Evolutionary conservation across 495 filamentous ascomycete genomes (phyloP), one percentile per base, ranked within the genome.

Genomic region (Tricharina praecox): DNA sequence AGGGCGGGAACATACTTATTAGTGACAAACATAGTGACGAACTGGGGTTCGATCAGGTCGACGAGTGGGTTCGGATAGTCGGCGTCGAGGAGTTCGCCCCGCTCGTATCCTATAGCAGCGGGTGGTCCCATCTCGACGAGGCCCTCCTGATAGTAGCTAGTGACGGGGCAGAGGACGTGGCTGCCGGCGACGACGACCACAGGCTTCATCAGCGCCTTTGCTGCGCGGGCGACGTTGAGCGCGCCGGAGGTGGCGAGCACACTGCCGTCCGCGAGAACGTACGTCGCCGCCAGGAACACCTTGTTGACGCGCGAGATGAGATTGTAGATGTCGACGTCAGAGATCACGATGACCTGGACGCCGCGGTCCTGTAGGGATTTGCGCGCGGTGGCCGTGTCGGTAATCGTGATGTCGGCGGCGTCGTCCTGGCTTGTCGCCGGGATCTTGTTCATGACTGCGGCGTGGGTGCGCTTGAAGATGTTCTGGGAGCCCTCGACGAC

Each of bases 221-320:
- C 56, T 28, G 47, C 51, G 25, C 45, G 50, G 9, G 48, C 51
- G n/a, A 59, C 35, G 9, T 51, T 54, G 15, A 39, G 49, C n/a
- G 56, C 52, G 33, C 56, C 56, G 1, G 48, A 47, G 24, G 56
- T 41, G 19, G 56, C 55, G 7, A 59, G 24, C n/a, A 59, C 36
- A 3, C 44, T 36, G 8, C 55, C 56, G 49, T 59, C 51, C 3
- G 55, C 55, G 15, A 59, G 53, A 4, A 59, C 45, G 33, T 59
- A 59, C 23, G 54, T 53, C 2, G 56, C 58, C 16, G 44, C 51
- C 3, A 59, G 34, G 26, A 59, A 44, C 19, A 59, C 56, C 36
- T 59, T 59, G 20, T 59, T 55, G 20, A 59, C 56, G n/a, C 56
- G 50, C 15, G 47, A 39, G 51, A 59, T 59, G 32, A 59, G 52